Evolutionary conservation across 169 alveolate genomes (phyloP).

Genomic region (Eimeria tenella): DNA sequence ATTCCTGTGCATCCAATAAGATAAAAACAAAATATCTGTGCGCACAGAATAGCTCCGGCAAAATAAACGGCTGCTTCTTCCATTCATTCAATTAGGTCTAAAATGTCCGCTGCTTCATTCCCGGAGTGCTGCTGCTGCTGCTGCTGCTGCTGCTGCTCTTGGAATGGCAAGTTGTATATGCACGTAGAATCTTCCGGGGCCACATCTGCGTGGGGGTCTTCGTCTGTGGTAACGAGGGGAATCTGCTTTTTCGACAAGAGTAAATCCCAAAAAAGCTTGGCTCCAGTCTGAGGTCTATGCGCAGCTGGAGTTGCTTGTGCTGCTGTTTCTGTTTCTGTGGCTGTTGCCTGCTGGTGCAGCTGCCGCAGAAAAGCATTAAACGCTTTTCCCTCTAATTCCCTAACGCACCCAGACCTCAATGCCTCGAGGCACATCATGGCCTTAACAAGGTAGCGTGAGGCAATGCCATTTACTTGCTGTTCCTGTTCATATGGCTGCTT

Average conservation of each 20-base stretch:
- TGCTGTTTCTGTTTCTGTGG: background rate
- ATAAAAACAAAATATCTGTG: no score
- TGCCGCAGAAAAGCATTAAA: constrained; percentile 48
- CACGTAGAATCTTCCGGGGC: background rate
- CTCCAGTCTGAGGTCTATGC: background rate
- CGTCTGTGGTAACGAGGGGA: constrained; percentile 35
- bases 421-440: constrained; percentile 60
- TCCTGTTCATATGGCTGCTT: background rate
- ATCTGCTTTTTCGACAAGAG: background rate
- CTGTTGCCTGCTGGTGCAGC: constrained; percentile 11
- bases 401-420: constrained; percentile 41
- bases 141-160: background rate
- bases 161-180: background rate
- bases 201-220: constrained; percentile 56
- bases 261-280: background rate
- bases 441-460: constrained; percentile 22
- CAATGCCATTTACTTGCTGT: background rate
- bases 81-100: background rate
- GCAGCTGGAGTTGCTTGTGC: background rate
- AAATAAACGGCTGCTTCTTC: no score
- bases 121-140: background rate
- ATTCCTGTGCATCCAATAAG: no score
- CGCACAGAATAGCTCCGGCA: no score
- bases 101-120: background rate
- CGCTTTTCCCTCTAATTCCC: constrained; percentile 38